Evolutionary conservation across 768 basidiomycete genomes (phyloP), one percentile per base, ranked within the genome.

Genomic region (Mrakia gelida): DNA sequence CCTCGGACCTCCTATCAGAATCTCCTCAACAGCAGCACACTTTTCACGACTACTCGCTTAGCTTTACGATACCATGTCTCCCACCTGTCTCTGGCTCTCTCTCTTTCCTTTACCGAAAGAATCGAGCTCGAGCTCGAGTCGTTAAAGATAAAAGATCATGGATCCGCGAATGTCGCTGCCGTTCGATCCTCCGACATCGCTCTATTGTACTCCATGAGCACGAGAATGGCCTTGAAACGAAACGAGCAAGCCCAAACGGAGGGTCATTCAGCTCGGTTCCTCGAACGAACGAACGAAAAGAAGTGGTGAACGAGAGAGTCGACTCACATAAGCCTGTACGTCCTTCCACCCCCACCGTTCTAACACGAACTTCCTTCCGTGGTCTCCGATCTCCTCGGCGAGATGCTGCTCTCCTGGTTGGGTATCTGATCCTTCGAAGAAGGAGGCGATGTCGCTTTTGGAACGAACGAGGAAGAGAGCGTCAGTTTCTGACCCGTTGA

Each of bases 321-420:
- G 54, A 76, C 75, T 28, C n/a, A 76, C 75, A 43, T 77, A 77
- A 4, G 76, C 76, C 59, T 78, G 77, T 43, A 62, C 56, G 32
- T 78, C 77, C 41, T 67, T 78, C 77, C 77, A 78, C 34, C 56
- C 52, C 77, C 77, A 78, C 45, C 73, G 43, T 26, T 73, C 71
- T 15, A 54, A 26, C 23, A 67, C 77, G 38, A 73, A 78, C 49
- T 62, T 59, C 9, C 54, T 61, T 8, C 77, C 77, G 52, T 78
- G 49, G 28, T 74, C 21, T 34, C 63, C 77, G 26, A 78, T 78
- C 49, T 78, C 71, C 30, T 63, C 77, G 3, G 77, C 77, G 49
- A 78, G 73, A 45, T 78, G 68, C 7, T 61, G 34, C 18, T 63
- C 41, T 26, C 72, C 76, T 11, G 26, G 26, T 9, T 54, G 30